Evolutionary conservation across 495 filamentous ascomycete species (phyloP).

Genomic region (Podospora sp.): DNA sequence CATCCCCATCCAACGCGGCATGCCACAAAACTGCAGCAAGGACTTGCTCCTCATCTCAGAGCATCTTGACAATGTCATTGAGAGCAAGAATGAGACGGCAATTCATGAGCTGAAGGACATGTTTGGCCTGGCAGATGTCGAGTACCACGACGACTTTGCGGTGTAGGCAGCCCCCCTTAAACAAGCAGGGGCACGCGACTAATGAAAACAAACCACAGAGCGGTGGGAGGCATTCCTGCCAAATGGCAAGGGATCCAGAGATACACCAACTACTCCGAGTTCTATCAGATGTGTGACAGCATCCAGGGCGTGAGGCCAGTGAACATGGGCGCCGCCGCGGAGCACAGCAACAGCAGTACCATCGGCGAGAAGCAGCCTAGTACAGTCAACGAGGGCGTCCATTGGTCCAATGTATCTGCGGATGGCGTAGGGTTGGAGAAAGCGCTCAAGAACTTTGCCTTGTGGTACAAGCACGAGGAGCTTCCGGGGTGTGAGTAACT

Average conservation of each 20-base stretch:
- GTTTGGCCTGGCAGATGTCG: conserved; percentile 58
- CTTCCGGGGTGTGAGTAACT: conserved; percentile 52
- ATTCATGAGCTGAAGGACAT: conserved; percentile 53
- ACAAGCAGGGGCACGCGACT: not conserved
- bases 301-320: conserved; percentile 36
- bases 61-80: conserved; percentile 56
- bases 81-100: conserved; percentile 43
- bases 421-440: conserved; percentile 58
- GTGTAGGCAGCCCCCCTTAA: conserved; percentile 28
- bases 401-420: conserved; percentile 16
- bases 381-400: conserved; percentile 27
- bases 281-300: conserved; percentile 57
- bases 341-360: not conserved
- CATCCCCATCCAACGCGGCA: conserved; percentile 58
- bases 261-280: conserved; percentile 50
- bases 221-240: conserved; percentile 52
- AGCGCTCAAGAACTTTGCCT: conserved; percentile 57
- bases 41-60: conserved; percentile 58
- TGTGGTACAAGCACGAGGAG: conserved; percentile 51
- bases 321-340: not conserved
- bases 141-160: conserved; percentile 62
- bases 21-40: conserved; percentile 63
- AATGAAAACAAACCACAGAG: conserved; percentile 22
- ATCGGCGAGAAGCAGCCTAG: conserved; percentile 3
- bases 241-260: conserved; percentile 58